phyloP scores from a whole-genome alignment of 495 filamentous ascomycete genomes.

The Neurospora sp. region DNA sequence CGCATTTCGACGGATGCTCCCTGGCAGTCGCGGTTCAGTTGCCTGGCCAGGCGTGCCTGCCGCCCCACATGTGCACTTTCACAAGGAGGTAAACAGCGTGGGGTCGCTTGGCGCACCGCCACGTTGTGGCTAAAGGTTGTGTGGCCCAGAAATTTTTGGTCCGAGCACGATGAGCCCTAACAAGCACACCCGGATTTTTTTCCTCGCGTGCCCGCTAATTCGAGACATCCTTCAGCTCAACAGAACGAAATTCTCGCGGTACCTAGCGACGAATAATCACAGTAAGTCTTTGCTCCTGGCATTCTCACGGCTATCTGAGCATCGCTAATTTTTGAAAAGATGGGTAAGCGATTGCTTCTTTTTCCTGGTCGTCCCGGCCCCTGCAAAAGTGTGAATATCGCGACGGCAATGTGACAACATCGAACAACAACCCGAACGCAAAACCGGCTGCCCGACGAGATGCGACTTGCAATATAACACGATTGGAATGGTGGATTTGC shows the following conservation, averaged over 20 bases:
- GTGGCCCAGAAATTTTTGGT: slow-evolving; percentile 5
- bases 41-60: not conserved
- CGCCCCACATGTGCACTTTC: not conserved
- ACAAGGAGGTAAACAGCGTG: not conserved
- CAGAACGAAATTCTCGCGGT: slow-evolving; percentile 21
- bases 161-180: slow-evolving; percentile 25
- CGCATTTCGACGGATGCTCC: not conserved
- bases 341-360: slow-evolving; percentile 37
- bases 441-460: not conserved
- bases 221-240: slow-evolving; percentile 19
- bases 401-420: not conserved
- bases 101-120: not conserved
- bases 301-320: not conserved
- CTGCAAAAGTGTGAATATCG: not conserved
- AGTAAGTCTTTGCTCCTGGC: slow-evolving; percentile 25
- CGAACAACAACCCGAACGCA: not conserved
- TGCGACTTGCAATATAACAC: not conserved
- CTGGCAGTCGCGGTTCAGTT: not conserved
- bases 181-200: slow-evolving; percentile 28
- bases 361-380: not conserved
- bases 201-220: slow-evolving; percentile 23
- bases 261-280: slow-evolving; percentile 27
- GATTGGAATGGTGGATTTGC: not conserved
- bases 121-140: not conserved
- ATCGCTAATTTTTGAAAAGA: slow-evolving; percentile 27